Evolutionary conservation across 345 rosid genomes (phyloP).

Genomic region (Aethionema arabicum): DNA sequence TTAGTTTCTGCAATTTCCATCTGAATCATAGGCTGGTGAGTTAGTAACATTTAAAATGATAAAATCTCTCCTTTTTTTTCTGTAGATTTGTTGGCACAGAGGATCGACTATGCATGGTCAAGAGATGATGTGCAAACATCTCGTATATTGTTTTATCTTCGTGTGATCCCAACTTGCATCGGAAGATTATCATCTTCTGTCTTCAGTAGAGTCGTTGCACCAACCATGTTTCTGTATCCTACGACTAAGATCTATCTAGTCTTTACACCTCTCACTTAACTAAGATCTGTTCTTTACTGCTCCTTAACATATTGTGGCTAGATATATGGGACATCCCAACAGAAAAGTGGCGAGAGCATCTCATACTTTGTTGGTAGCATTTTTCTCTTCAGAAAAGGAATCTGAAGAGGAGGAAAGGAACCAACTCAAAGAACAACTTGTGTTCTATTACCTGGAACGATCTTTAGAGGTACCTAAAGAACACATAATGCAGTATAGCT

Average conservation of each 20-base stretch:
- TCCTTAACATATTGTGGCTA: constrained; percentile 52
- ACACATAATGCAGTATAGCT: constrained; percentile 6
- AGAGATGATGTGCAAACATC: constrained; percentile 94
- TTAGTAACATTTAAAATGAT: constrained; percentile 14
- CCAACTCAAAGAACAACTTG: constrained; percentile 73
- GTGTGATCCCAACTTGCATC: constrained; percentile 83
- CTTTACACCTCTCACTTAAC: constrained; percentile 5
- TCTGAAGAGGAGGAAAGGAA: constrained; percentile 53
- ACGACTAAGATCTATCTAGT: constrained; percentile 2
- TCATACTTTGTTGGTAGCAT: constrained; percentile 76
- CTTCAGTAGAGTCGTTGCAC: constrained; percentile 67
- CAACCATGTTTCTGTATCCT: constrained; percentile 95
- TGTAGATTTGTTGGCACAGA: constrained; percentile 36
- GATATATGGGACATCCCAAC: constrained; percentile 88
- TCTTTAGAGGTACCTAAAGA: constrained; percentile 64
- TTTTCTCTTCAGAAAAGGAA: constrained; percentile 65
- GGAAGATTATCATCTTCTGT: constrained; percentile 59
- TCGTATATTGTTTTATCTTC: constrained; percentile 78
- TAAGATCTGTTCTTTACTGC: constrained; percentile 25
- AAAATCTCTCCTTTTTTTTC: neutral
- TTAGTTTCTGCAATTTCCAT: constrained; percentile 12
- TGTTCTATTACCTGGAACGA: constrained; percentile 76
- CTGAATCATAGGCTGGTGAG: neutral
- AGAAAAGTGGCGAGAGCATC: constrained; percentile 74
- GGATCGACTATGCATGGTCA: constrained; percentile 65